Conservation (phyloP, 1,139 yeast genomes). For the Hansenula sp. region DNA sequence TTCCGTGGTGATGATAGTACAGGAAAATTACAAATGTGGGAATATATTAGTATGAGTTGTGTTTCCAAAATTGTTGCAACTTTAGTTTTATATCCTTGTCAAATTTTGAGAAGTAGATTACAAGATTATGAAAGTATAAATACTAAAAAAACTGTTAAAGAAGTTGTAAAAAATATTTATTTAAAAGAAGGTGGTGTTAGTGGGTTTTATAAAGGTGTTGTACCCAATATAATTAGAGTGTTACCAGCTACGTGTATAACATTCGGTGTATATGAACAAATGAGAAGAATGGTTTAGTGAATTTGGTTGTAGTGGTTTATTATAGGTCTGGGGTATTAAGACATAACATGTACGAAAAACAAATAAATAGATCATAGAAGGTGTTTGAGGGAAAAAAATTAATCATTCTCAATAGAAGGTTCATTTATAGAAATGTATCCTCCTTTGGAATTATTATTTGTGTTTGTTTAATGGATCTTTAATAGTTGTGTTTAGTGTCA, state of each 20-base stretch:
- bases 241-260: conserved; percentile 75
- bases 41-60: conserved; percentile 64
- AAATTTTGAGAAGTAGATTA: conserved; percentile 72
- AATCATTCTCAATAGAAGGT: no score
- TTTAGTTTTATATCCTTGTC: conserved; percentile 74
- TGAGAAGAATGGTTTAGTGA: conserved; percentile 20
- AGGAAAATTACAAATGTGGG: conserved; percentile 39
- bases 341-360: no score
- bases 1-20: conserved; percentile 17
- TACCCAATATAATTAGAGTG: conserved; percentile 56
- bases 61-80: conserved; percentile 68
- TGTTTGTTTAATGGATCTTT: no score
- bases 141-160: conserved; percentile 42
- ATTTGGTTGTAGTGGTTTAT: background rate
- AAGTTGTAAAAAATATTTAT: conserved; percentile 38
- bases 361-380: no score
- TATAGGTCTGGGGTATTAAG: background rate
- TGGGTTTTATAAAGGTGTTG: conserved; percentile 76
- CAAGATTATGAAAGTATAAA: conserved; percentile 44
- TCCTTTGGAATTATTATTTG: no score
- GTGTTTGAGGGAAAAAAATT: no score
- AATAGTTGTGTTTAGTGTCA: no score
- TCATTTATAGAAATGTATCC: no score
- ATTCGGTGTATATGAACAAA: conserved; percentile 58
- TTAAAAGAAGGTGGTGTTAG: conserved; percentile 40